phyloP scores from a whole-genome alignment of 2,329 filamentous ascomycete species.

The Fusarium mangiferae region DNA sequence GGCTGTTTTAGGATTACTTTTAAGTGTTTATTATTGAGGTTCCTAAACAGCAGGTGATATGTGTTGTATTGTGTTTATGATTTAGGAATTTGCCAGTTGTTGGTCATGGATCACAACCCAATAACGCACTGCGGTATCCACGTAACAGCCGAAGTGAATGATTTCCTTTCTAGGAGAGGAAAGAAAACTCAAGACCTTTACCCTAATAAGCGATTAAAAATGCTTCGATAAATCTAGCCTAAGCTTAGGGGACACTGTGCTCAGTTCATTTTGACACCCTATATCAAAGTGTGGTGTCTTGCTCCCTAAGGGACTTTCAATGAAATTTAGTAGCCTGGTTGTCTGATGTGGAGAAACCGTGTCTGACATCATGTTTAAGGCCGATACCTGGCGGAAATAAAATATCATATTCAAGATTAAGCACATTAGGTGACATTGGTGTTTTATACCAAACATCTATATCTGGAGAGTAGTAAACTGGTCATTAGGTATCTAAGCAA shows the following conservation, averaged over 20 bases:
- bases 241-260: too few relatives aligned
- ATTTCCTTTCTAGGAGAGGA: not conserved
- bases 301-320: too few relatives aligned
- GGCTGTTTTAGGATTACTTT: too few relatives aligned
- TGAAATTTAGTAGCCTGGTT: not conserved
- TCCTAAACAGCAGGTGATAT: not conserved
- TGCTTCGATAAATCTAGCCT: too few relatives aligned
- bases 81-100: not conserved
- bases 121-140: not conserved
- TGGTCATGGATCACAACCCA: not conserved
- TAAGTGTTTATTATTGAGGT: not conserved
- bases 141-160: not conserved
- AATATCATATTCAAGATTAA: not conserved
- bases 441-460: not conserved
- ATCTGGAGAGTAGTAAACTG: not conserved
- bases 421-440: not conserved
- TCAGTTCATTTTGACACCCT: too few relatives aligned
- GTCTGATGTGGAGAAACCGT: not conserved
- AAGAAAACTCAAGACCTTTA: too few relatives aligned
- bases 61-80: not conserved
- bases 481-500: not conserved
- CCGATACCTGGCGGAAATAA: not conserved
- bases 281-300: too few relatives aligned
- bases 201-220: too few relatives aligned
- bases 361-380: not conserved